These are phyloP conservation scores for Starmera pachycereana DNA, from an alignment of 805 yeast genomes.

Conservation along the genomic window DNA sequence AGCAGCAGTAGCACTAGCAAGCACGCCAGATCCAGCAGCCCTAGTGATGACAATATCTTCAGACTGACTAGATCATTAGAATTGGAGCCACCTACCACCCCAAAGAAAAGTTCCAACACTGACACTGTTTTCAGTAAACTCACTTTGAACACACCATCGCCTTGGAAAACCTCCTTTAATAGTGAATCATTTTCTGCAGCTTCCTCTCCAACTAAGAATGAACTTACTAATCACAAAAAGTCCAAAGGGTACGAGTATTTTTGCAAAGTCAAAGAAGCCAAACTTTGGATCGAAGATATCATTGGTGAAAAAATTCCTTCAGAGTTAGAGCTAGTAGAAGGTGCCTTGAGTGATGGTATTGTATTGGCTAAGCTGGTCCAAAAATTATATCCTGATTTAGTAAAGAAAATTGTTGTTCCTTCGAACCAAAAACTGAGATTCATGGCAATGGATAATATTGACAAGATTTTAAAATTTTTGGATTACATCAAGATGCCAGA, in stretches of 20 bases:
- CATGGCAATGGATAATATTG: constrained; percentile 88
- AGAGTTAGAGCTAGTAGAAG: constrained; percentile 43
- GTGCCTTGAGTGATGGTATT: constrained; percentile 75
- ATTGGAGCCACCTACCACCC: no score
- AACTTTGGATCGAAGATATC: constrained; percentile 64
- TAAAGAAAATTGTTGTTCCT: constrained; percentile 37
- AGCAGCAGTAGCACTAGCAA: background rate
- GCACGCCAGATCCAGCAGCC: no score
- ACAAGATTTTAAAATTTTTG: constrained; percentile 64
- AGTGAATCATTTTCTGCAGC: background rate
- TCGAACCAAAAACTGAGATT: constrained; percentile 63
- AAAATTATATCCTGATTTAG: constrained; percentile 56
- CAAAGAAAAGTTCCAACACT: no score
- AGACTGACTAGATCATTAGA: no score
- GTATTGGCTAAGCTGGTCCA: constrained; percentile 70
- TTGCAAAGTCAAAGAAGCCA: constrained; percentile 75
- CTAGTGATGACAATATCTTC: no score
- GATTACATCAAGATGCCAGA: constrained; percentile 72
- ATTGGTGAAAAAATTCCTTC: constrained; percentile 47
- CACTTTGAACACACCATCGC: background rate
- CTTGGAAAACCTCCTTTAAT: background rate
- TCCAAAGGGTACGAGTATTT: constrained; percentile 62
- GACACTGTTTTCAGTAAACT: no score
- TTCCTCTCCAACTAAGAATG: background rate
- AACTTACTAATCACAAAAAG: constrained; percentile 13